Base-by-base conservation (phyloP, 441 rosid genomes). In the Raphanus hybrid region DNA sequence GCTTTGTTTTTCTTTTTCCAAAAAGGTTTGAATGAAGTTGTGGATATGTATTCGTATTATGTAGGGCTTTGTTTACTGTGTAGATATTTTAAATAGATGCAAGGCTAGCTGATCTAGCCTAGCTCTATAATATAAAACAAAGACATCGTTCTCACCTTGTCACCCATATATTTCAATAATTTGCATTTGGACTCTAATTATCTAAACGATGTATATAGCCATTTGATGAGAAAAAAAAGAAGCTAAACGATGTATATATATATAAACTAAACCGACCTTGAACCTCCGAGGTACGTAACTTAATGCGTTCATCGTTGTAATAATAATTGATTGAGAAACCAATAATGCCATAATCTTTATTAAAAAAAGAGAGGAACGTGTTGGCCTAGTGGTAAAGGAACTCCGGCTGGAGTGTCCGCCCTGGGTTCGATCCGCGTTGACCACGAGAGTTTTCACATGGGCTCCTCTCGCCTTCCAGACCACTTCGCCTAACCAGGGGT, bases 261-360 rank as follows among this genome's bases (percentile, higher is more conserved):
- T 45, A 14, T 11, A 27, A 26, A 71, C 35, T 61, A 72, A 18
- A n/a, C 32, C 4, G 14, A 12, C 35, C 50, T 16, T 62, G 5
- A 73, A 35, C 64, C 58, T 14, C 8, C 11, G 7, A 64, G 35
- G 26, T 35, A 29, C 66, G 11, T 50, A 18, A 0, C 26, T 18
- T 52, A 72, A 48, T 73, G 70, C 55, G 55, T 64, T 52, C 68
- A 8, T 35, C 64, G 34, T 63, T 23, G 26, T 23, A 23, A 62
- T 32, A 50, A 32, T 50, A 48, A 64, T 18, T 63, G 62, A 50
- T 45, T 6, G 1, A 50, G 6, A 32, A 62, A 61, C 18, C 61
- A 43, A 61, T 61, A 34, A 60, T 26, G 15, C 39, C 12, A 58
- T n/a, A 23, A 41, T 26, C 8, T 18, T 18, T 18, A 18, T 18